Evolutionary conservation across 106 monocot species (phyloP).

Genomic region (Triglochin maritima): DNA sequence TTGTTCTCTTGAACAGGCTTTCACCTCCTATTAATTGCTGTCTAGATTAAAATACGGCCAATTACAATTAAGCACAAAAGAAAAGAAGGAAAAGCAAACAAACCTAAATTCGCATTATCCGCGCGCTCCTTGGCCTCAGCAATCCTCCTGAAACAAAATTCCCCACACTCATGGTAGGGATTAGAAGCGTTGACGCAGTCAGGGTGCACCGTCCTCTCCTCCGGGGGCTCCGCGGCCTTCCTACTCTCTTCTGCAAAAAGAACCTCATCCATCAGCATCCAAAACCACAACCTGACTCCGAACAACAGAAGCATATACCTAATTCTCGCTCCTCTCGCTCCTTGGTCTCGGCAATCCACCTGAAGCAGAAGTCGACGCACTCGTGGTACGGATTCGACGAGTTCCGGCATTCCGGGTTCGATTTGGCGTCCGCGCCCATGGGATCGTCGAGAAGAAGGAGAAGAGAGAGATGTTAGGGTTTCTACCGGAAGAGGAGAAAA

Average conservation of each 20-base stretch:
- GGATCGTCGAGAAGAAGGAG: not conserved
- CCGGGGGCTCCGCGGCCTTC: slow-evolving; percentile 6
- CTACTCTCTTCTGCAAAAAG: slow-evolving; percentile 14
- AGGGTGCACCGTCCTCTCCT: slow-evolving; percentile 31
- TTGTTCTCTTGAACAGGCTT: not conserved
- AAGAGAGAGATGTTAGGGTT: no score
- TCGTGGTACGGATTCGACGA: slow-evolving; percentile 23
- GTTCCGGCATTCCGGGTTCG: slow-evolving; percentile 15
- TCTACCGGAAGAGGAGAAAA: no score
- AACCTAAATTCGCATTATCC: not conserved
- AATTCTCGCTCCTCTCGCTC: slow-evolving; percentile 1
- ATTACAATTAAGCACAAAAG: not conserved
- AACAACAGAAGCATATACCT: not conserved
- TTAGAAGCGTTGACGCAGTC: slow-evolving; percentile 37
- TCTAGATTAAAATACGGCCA: not conserved
- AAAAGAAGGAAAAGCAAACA: not conserved
- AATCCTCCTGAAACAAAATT: slow-evolving; percentile 46
- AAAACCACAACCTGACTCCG: not conserved
- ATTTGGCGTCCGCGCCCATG: not conserved
- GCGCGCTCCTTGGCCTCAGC: slow-evolving; percentile 16
- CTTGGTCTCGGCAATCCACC: slow-evolving; percentile 11
- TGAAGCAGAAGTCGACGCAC: slow-evolving; percentile 20
- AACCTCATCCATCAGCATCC: not conserved
- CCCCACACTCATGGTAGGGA: slow-evolving; percentile 43
- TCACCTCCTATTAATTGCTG: not conserved